A percentile compares a stretch with the other conserved stretches of the same genome.
These are phyloP conservation scores for Pseudonectria buxi DNA, from an alignment of 2,329 filamentous ascomycete species.

Conservation along the genomic window DNA sequence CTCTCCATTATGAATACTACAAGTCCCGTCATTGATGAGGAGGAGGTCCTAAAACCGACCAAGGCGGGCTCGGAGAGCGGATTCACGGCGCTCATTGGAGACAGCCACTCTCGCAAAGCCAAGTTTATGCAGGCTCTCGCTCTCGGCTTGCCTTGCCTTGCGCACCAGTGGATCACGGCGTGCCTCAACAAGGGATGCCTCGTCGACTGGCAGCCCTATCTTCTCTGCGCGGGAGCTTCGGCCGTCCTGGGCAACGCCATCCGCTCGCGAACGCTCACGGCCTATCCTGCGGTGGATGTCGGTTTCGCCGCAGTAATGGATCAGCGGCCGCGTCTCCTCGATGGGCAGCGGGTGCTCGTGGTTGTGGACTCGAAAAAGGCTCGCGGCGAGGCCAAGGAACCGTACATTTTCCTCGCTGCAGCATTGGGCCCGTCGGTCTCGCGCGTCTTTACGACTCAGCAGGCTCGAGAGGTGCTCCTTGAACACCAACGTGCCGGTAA, in stretches of 20 bases:
- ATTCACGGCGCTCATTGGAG: conserved; percentile 81
- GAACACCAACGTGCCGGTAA: conserved; percentile 40
- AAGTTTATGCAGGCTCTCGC: conserved; percentile 96
- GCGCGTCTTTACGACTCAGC: conserved; percentile 56
- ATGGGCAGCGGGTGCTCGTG: conserved; percentile 61
- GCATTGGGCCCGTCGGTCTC: conserved; percentile 69
- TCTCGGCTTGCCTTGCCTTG: conserved; percentile 79
- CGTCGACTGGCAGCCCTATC: conserved; percentile 71
- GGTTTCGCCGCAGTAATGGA: conserved; percentile 51
- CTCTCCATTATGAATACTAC: conserved; percentile 28
- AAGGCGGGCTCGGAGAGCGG: conserved; percentile 48
- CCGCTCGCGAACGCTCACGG: conserved; percentile 61
- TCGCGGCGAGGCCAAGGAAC: conserved; percentile 56
- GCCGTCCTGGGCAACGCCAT: conserved; percentile 68
- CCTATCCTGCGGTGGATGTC: conserved; percentile 53
- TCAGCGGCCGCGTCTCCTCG: conserved; percentile 56
- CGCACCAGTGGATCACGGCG: conserved; percentile 70
- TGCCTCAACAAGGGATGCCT: conserved; percentile 57
- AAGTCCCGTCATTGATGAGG: conserved; percentile 24
- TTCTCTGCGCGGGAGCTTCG: conserved; percentile 80
- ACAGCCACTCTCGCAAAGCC: conserved; percentile 74
- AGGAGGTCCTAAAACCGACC: conserved; percentile 44
- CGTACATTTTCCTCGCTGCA: conserved; percentile 74
- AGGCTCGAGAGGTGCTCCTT: conserved; percentile 55
- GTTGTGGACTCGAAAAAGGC: conserved; percentile 54